These are phyloP conservation scores for Ascobolus immersus DNA, from an alignment of 495 filamentous ascomycete genomes.

Conservation along the genomic window DNA sequence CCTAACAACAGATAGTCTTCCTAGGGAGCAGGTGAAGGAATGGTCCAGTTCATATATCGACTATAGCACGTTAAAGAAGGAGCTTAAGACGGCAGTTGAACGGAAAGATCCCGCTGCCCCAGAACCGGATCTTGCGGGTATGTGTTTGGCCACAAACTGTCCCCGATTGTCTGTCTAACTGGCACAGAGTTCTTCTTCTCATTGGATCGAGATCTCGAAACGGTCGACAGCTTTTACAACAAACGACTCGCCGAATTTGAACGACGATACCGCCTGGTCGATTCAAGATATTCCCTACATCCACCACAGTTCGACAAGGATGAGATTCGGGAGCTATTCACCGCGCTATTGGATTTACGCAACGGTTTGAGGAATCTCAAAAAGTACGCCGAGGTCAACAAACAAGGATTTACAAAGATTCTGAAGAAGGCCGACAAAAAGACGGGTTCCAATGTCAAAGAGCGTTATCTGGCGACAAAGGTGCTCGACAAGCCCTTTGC, in stretches of 20 bases:
- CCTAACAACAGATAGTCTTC: no score
- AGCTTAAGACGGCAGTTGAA: slow-evolving; percentile 51
- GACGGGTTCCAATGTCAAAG: slow-evolving; percentile 32
- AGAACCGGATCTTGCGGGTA: slow-evolving; percentile 54
- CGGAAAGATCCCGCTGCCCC: slow-evolving; percentile 29
- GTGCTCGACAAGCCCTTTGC: slow-evolving; percentile 69
- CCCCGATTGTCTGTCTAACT: neutral
- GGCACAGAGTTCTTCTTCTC: slow-evolving; percentile 69
- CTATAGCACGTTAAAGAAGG: slow-evolving; percentile 86
- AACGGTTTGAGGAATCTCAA: slow-evolving; percentile 70
- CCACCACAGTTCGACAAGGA: slow-evolving; percentile 29
- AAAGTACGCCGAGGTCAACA: slow-evolving; percentile 95
- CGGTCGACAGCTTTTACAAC: slow-evolving; percentile 87
- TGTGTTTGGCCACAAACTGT: slow-evolving; percentile 8
- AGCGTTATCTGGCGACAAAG: slow-evolving; percentile 60
- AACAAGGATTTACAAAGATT: slow-evolving; percentile 86
- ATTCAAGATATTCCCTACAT: slow-evolving; percentile 48
- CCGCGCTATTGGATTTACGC: slow-evolving; percentile 63
- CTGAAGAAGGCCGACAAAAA: slow-evolving; percentile 46
- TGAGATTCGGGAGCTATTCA: slow-evolving; percentile 70
- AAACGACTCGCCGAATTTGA: slow-evolving; percentile 67
- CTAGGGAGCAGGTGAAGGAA: slow-evolving; percentile 87
- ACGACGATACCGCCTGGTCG: slow-evolving; percentile 56
- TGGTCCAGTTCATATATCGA: slow-evolving; percentile 85
- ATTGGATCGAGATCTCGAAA: slow-evolving; percentile 86